phyloP scores from a whole-genome alignment of 2,329 filamentous ascomycete genomes.

The Sporothrix luriei region DNA sequence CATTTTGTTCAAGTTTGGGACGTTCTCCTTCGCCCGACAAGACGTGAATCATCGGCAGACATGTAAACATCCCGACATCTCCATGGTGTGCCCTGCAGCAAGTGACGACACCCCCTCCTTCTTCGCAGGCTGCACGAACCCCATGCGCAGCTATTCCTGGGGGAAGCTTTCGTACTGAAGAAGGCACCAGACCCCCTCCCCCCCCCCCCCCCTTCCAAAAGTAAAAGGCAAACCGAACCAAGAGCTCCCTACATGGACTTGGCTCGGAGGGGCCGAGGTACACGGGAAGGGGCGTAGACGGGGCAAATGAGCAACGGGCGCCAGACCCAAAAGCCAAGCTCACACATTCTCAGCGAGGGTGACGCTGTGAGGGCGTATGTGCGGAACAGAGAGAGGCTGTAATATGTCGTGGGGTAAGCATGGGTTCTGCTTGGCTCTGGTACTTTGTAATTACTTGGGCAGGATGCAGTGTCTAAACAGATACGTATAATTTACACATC shows the following conservation, averaged over 20 bases:
- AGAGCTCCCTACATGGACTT: not conserved
- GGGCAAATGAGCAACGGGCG: not conserved
- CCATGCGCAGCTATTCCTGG: not conserved
- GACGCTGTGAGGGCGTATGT: not conserved
- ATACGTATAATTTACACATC: too few species aligned
- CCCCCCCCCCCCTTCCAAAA: too few species aligned
- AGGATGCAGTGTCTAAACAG: not conserved
- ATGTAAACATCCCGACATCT: not conserved
- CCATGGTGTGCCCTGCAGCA: not conserved
- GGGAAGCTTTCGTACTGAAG: not conserved
- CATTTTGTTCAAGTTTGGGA: too few species aligned
- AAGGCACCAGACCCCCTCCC: too few species aligned
- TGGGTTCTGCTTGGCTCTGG: constrained; percentile 1
- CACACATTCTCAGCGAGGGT: not conserved
- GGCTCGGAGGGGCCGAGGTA: too few species aligned
- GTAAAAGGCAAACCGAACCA: too few species aligned
- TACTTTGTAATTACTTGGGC: not conserved
- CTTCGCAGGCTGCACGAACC: not conserved
- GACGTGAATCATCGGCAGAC: not conserved
- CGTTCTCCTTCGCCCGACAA: too few species aligned
- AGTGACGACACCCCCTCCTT: not conserved
- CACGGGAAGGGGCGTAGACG: too few species aligned
- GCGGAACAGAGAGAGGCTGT: not conserved
- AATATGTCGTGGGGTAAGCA: not conserved
- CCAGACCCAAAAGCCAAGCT: not conserved